Evolutionary conservation across 106 monocot genomes (phyloP), one percentile per base, ranked within the genome.

Genomic region (Dendrobium huoshanense): DNA sequence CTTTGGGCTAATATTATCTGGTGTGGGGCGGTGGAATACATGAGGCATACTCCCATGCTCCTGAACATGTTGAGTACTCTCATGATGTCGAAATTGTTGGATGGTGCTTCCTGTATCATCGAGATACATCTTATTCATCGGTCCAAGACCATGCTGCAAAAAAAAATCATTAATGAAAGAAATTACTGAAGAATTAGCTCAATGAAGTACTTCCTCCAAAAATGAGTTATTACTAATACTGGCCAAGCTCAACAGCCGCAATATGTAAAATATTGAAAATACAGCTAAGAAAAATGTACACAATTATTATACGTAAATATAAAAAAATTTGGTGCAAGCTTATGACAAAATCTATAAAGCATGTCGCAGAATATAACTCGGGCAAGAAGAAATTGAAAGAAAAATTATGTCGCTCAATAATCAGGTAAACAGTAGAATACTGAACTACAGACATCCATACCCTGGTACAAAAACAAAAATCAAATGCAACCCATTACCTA

Each of bases 91-190:
- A 18, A 82, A 78, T 5, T 65, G 72, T 49, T 87, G 88, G 41
- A 29, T 80, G 58, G 54, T 80, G 77, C 45, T 59, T 67, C 58
- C 85, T 65, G 49, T 59, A 75, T 83, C 83, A 59, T 77, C 73
- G 44, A 81, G 78, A 79, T 84, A 31, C 75, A 65, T 94, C 82
- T 75, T 86, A 78, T 81, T 87, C 61, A 80, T 54, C n/a, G 87
- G 41, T 83, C 75, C 79, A 81, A 75, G 79, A 78, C 43, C 81
- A 85, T 83, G 86, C 96, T 94, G 90, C 92, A 90, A 83, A 37
- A 76, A n/a, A 10, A 41, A 43, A 7, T 9, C 13, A 75, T 75
- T 16, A 75, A 75, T 44, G 22, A 76, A 76, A 27, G 13, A 76
- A 25, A 49, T 47, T 49, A 49, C 25, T 76, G 25, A 76, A 49